Conservation (phyloP, 2,329 filamentous ascomycete genomes). For the Exophiala phaeomuriformis region DNA sequence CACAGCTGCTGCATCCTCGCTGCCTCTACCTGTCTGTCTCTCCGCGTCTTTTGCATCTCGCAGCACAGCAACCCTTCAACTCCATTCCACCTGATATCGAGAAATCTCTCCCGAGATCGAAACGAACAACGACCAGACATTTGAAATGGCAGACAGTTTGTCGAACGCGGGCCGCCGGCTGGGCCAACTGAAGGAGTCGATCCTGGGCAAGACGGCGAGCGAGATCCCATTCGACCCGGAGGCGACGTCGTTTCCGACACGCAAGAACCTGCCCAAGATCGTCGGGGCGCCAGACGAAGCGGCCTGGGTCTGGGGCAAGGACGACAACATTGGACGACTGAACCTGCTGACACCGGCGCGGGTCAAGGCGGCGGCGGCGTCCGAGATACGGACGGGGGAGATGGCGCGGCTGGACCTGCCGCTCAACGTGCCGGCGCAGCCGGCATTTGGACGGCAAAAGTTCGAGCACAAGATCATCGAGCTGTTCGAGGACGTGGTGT, state of each 20-base stretch:
- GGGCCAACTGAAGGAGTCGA: slow-evolving; percentile 40
- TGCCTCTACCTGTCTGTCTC: no score
- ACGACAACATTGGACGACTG: slow-evolving; percentile 43
- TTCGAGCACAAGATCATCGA: slow-evolving; percentile 51
- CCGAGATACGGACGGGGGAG: slow-evolving; percentile 50
- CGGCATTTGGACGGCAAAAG: slow-evolving; percentile 46
- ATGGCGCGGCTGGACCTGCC: slow-evolving; percentile 51
- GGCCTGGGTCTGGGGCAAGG: slow-evolving; percentile 55
- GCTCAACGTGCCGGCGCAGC: slow-evolving; percentile 45
- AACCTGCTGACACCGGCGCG: slow-evolving; percentile 51
- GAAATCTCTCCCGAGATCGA: neutral
- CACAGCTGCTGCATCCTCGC: no score
- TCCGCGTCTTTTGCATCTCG: no score
- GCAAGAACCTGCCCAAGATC: slow-evolving; percentile 47
- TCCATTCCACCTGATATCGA: neutral
- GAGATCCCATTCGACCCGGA: slow-evolving; percentile 50
- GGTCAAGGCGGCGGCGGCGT: slow-evolving; percentile 45
- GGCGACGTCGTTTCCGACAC: slow-evolving; percentile 45
- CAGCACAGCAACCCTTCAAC: neutral
- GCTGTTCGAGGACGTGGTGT: slow-evolving; percentile 33
- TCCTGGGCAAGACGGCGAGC: slow-evolving; percentile 42
- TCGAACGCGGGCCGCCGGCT: slow-evolving; percentile 30
- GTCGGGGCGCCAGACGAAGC: slow-evolving; percentile 48
- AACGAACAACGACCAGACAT: neutral
- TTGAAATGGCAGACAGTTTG: slow-evolving; percentile 17